A percentile compares a stretch with the other conserved stretches of the same genome.
Conservation (phyloP, 352 stramenopile genomes). For the Phytophthora melonis region DNA sequence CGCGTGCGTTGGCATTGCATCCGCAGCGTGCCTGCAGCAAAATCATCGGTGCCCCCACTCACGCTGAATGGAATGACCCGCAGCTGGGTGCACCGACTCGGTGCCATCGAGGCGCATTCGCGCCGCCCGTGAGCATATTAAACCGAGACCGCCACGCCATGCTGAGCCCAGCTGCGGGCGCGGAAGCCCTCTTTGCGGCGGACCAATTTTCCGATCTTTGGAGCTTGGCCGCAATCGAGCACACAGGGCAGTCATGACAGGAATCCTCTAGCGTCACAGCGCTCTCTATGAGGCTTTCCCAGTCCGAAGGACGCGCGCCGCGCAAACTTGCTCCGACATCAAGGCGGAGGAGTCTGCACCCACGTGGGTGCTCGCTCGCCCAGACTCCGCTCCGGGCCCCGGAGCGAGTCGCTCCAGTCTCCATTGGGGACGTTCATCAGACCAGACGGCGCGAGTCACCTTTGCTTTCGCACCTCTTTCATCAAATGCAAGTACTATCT, state of each 20-base stretch:
- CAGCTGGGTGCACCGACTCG: not conserved
- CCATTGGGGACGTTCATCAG: not conserved
- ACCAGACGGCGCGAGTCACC: not conserved
- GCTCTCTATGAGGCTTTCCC: slow-evolving; percentile 7
- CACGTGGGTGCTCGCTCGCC: not conserved
- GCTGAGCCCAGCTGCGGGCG: slow-evolving; percentile 20
- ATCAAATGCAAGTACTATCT: too few relatives aligned
- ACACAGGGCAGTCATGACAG: not conserved
- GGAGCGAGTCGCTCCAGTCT: not conserved
- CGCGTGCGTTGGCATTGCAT: not conserved
- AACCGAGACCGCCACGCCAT: not conserved
- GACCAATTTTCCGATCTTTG: slow-evolving; percentile 30
- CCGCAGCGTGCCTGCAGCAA: not conserved
- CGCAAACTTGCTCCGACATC: slow-evolving; percentile 16
- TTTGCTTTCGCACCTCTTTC: too few relatives aligned
- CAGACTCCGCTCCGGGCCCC: too few relatives aligned
- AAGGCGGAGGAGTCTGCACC: slow-evolving; percentile 9
- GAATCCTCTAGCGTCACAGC: not conserved
- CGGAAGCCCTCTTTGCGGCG: slow-evolving; percentile 22
- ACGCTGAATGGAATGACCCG: too few relatives aligned
- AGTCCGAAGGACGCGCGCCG: not conserved
- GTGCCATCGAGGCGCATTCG: slow-evolving; percentile 14
- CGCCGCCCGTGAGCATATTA: slow-evolving; percentile 9
- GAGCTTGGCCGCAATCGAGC: slow-evolving; percentile 14
- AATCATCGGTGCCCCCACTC: not conserved